Conservation (phyloP, 2,329 filamentous ascomycete genomes). For the Alternaria incomplexa region DNA sequence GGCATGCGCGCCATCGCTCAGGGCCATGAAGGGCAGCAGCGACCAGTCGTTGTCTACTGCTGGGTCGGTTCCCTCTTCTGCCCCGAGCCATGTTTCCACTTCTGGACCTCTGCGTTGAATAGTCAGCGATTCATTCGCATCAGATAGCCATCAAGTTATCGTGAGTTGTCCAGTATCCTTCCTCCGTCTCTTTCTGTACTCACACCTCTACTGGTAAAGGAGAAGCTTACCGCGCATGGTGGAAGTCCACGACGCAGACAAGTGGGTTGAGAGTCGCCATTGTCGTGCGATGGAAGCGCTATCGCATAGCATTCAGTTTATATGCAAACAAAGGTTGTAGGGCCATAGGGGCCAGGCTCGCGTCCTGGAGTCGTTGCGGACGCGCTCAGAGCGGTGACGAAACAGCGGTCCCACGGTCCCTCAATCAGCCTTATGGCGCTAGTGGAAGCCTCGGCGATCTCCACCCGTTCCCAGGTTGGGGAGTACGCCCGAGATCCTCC, state of each 20-base stretch:
- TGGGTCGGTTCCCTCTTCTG: conserved; percentile 75
- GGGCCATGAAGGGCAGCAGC: conserved; percentile 91
- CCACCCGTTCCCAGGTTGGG: neutral
- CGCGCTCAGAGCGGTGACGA: conserved; percentile 33
- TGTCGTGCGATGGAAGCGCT: conserved; percentile 19
- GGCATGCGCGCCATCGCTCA: conserved; percentile 93
- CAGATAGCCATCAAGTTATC: neutral
- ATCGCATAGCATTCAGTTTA: conserved; percentile 2
- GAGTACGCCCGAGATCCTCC: neutral
- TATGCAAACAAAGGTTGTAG: neutral
- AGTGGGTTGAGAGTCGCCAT: conserved; percentile 51
- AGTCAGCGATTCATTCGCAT: conserved; percentile 4
- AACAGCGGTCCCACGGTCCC: conserved; percentile 4
- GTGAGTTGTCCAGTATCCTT: neutral
- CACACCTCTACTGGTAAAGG: conserved; percentile 1
- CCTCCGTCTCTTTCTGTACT: neutral
- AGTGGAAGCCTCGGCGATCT: conserved; percentile 12
- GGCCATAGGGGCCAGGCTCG: conserved; percentile 18
- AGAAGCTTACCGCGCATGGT: conserved; percentile 54
- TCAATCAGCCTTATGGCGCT: conserved; percentile 29
- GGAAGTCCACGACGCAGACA: conserved; percentile 61
- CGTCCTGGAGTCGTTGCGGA: conserved; percentile 24
- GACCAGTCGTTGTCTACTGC: conserved; percentile 87
- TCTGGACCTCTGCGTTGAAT: conserved; percentile 73
- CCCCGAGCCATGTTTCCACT: conserved; percentile 90